Evolutionary conservation across 371 early-diverging fungal genomes (phyloP).

Genomic region (Mortierella sp.): DNA sequence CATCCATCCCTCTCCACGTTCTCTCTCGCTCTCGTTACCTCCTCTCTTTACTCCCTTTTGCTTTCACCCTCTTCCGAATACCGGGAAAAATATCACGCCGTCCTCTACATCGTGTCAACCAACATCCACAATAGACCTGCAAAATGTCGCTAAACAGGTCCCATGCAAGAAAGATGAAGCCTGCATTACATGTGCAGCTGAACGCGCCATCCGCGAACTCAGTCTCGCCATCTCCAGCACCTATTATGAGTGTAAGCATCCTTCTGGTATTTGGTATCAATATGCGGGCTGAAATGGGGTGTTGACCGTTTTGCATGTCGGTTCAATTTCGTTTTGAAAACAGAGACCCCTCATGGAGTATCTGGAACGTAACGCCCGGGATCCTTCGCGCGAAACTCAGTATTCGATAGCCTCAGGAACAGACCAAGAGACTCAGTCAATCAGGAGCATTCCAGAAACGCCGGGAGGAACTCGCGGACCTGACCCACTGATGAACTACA

Average conservation of each 20-base stretch:
- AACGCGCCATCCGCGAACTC: conserved; percentile 18
- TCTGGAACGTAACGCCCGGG: conserved; percentile 43
- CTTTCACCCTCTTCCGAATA: neutral
- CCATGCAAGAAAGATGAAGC: conserved; percentile 37
- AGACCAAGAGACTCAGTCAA: conserved; percentile 28
- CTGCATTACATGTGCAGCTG: conserved; percentile 41
- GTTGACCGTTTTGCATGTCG: too few species aligned
- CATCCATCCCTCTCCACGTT: conserved; percentile 3
- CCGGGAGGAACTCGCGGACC: conserved; percentile 53
- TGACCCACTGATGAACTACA: conserved; percentile 50
- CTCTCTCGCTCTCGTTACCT: too few species aligned
- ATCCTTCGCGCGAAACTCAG: conserved; percentile 40
- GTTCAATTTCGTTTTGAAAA: too few species aligned
- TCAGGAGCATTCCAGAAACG: conserved; percentile 49
- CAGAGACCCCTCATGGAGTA: conserved; percentile 41
- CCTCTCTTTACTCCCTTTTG: too few species aligned
- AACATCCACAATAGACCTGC: neutral
- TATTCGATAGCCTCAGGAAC: conserved; percentile 22
- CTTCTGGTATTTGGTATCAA: too few species aligned
- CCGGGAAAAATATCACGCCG: neutral
- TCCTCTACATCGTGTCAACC: neutral
- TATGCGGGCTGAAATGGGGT: too few species aligned
- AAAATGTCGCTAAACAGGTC: conserved; percentile 45
- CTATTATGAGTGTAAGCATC: conserved; percentile 30
- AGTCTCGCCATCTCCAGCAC: conserved; percentile 26